A percentile compares a stretch with the other conserved stretches of the same genome.
Conservation (phyloP, 768 basidiomycete species). For the Mycena vitilis region DNA sequence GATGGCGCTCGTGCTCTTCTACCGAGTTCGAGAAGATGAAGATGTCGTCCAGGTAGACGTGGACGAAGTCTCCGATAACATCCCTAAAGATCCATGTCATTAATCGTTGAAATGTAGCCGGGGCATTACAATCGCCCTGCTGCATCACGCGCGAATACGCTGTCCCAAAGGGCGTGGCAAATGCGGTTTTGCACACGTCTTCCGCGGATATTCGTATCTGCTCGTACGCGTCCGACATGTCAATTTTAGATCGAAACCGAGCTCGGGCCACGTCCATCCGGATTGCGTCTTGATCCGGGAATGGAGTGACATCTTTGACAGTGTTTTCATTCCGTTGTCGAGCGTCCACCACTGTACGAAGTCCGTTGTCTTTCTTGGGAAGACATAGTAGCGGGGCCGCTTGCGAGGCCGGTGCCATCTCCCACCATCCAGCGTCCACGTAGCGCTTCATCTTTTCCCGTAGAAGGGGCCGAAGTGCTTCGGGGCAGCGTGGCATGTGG, state of each 20-base stretch:
- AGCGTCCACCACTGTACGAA: slow-evolving; percentile 50
- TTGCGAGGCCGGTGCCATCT: slow-evolving; percentile 20
- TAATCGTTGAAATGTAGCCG: too few relatives aligned
- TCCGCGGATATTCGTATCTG: slow-evolving; percentile 42
- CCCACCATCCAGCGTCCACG: slow-evolving; percentile 28
- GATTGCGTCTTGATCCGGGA: too few relatives aligned
- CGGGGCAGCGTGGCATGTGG: too few relatives aligned
- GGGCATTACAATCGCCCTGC: too few relatives aligned
- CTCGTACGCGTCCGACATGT: too few relatives aligned
- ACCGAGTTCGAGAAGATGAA: slow-evolving; percentile 52
- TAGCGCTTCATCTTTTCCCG: slow-evolving; percentile 19
- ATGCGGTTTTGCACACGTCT: slow-evolving; percentile 35
- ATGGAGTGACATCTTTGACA: slow-evolving; percentile 41
- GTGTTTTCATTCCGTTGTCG: slow-evolving; percentile 56
- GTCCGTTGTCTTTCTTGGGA: slow-evolving; percentile 39
- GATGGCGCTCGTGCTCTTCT: slow-evolving; percentile 51
- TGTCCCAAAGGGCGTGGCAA: slow-evolving; percentile 14
- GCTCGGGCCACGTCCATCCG: too few relatives aligned
- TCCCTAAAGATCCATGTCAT: slow-evolving; percentile 56
- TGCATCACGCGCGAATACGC: slow-evolving; percentile 15
- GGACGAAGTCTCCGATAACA: slow-evolving; percentile 50
- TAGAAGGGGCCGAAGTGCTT: slow-evolving; percentile 34
- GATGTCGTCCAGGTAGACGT: slow-evolving; percentile 60
- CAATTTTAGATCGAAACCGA: too few relatives aligned
- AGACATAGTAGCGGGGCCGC: slow-evolving; percentile 43